Base-by-base conservation (phyloP, 1,139 yeast genomes). In the Suhomyces coccinellae region DNA sequence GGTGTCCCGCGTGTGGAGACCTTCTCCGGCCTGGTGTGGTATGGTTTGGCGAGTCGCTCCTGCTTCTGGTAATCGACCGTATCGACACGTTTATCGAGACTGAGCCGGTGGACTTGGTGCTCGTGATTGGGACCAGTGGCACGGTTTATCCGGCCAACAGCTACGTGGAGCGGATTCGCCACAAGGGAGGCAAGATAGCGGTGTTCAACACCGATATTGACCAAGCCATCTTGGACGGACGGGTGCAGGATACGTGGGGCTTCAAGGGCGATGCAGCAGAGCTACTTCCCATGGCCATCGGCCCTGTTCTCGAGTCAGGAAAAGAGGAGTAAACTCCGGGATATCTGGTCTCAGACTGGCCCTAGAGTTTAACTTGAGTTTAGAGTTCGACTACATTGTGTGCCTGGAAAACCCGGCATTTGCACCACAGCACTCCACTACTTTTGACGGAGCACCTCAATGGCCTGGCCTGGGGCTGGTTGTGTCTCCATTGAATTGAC, bases 61-160 rank as follows among this genome's bases (percentile, higher is more conserved):
- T 96, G 0, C 64, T 87, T 46, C 67, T 67, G 39, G 75, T 75
- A 10, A 75, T 89, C 46, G 83, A 82, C 49, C 67, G 67, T 33
- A 87, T 89, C 5, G 96, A 89, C 65, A 79, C 77, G 38, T 89
- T 86, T 54, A 74, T 88, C n/a, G 78, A 82, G 48, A 64, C 68
- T 16, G 73, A 64, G 7, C 68, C 71, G 10, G 84, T 87, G 16
- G 96, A 89, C 57, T 66, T 89, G 56, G 82, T 89, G 4, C 66
- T 89, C 41, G 95, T 90, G 4, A 80, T 89, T 14, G 97, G 97
- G 1, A 87, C 96, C 2, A 83, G 93, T 31, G 90, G 93, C 3
- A 73, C 83, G 0, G 91, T 87, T 1, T 89, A 95, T 82, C 97
- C 97, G 1, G 96, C 96, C 2, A 89, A 91, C 48, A 88, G 95